These are phyloP conservation scores for Mycena latifolia DNA, from an alignment of 768 basidiomycete species.

Conservation along the genomic window DNA sequence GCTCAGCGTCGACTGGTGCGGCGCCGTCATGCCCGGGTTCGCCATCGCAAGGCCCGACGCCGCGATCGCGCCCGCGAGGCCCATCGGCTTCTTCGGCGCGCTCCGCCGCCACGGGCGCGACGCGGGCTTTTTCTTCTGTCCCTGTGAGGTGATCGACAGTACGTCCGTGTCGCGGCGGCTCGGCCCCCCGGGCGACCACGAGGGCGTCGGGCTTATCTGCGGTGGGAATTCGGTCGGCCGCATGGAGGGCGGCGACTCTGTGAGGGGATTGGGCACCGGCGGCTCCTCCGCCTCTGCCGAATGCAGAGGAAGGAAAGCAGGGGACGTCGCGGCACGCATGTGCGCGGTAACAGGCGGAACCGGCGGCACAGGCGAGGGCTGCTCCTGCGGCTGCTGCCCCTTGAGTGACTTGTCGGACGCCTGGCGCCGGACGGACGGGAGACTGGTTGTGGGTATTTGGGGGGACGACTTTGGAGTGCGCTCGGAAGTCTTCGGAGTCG, in stretches of 20 bases:
- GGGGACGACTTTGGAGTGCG: slow-evolving; percentile 29
- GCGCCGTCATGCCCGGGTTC: slow-evolving; percentile 62
- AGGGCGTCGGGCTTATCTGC: slow-evolving; percentile 20
- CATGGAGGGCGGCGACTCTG: slow-evolving; percentile 60
- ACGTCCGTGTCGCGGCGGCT: slow-evolving; percentile 33
- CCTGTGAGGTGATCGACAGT: slow-evolving; percentile 29
- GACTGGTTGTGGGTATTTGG: slow-evolving; percentile 35
- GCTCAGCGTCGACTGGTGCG: slow-evolving; percentile 57
- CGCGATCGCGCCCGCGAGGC: slow-evolving; percentile 77
- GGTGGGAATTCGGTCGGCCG: slow-evolving; percentile 45
- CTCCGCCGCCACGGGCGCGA: slow-evolving; percentile 58
- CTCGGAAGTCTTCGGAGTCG: slow-evolving; percentile 32
- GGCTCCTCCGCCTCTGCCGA: slow-evolving; percentile 28
- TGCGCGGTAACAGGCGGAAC: slow-evolving; percentile 26
- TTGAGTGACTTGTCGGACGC: slow-evolving; percentile 50
- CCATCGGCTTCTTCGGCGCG: slow-evolving; percentile 61
- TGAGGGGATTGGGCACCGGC: slow-evolving; percentile 45
- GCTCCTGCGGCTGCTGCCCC: slow-evolving; percentile 38
- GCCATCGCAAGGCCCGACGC: slow-evolving; percentile 78
- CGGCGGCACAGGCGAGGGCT: slow-evolving; percentile 27
- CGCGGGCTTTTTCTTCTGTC: slow-evolving; percentile 47
- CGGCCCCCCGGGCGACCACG: slow-evolving; percentile 13
- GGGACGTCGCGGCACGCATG: slow-evolving; percentile 37
- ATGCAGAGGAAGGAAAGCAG: slow-evolving; percentile 2
- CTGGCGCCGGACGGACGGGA: slow-evolving; percentile 48